Evolutionary conservation across 805 yeast species (phyloP), one percentile per base, ranked within the genome.

Genomic region (Candida adriatica): DNA sequence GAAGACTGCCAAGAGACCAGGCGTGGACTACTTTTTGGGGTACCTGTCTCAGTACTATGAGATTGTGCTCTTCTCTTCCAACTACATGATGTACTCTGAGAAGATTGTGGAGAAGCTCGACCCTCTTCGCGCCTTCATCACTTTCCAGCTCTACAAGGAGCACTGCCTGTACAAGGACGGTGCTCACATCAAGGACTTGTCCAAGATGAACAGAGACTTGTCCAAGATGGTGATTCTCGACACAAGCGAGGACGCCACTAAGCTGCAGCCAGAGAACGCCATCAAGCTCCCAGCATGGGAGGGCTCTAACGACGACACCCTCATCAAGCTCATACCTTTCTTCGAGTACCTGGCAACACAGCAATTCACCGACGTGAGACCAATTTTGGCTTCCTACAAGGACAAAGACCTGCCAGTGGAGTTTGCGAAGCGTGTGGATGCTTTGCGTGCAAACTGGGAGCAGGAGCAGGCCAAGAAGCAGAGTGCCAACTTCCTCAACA

Each of bases 1-100:
- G 99, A 79, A 92, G 64, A 90, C 96, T 11, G 97, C 95, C 18
- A 92, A 92, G 68, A 85, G 99, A 66, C 97, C 98, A 20, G 99
- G 98, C 41, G 78, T 86, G 39, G 98, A 94, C 59, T 92, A 92
- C 66, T 92, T 92, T 63, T 65, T 92, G 55, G 95, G 94, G 18
- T 92, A 92, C 61, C 66, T 92, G 48, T 83, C 96, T 6, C 95
- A 85, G 62, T 90, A 87, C 66, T 92, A 90, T 61, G 99, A 92
- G 64, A 79, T 92, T 55, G 97, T 92, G 32, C 64, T 94, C 28
- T 92, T 92, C 56, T 75, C 90, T 20, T 77, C 87, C 39, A 84
- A 84, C 55, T 80, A 82, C 49, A 79, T 78, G 76, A 80, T 82
- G 68, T 81, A 81, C 56, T 75, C 87, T 36, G 96, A 88, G 51